phyloP scores from a whole-genome alignment of 2,329 filamentous ascomycete genomes.

The Fusarium sp. region DNA sequence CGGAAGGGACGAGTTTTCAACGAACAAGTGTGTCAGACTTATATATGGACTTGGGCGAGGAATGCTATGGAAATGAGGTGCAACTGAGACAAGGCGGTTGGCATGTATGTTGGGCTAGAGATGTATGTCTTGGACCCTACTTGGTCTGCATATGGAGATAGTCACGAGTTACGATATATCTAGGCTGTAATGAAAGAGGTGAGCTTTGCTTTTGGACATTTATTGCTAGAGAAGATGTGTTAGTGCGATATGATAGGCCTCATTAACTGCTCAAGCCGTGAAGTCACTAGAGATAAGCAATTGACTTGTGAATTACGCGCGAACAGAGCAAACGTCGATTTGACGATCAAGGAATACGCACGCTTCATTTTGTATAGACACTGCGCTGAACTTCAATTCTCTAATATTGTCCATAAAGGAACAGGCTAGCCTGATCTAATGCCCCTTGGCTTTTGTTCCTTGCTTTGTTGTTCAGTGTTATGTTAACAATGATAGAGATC shows the following conservation, averaged over 20 bases:
- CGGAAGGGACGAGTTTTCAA: constrained; percentile 34
- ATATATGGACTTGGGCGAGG: constrained; percentile 25
- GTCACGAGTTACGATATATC: constrained; percentile 14
- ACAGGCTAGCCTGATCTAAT: not conserved
- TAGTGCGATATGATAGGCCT: not conserved
- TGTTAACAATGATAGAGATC: not conserved
- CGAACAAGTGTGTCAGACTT: constrained; percentile 17
- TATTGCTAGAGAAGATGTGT: too few relatives aligned
- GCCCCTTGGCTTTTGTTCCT: not conserved
- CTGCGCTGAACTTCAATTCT: not conserved
- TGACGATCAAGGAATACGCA: not conserved
- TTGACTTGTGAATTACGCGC: not conserved
- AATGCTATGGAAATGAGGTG: constrained; percentile 36
- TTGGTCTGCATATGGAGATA: constrained; percentile 2
- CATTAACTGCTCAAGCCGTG: not conserved
- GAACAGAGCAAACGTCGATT: not conserved
- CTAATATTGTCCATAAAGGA: not conserved
- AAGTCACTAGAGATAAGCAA: not conserved
- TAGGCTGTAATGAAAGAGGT: constrained; percentile 1
- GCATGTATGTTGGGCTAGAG: constrained; percentile 7
- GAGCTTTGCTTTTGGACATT: not conserved
- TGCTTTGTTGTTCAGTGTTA: constrained; percentile 16
- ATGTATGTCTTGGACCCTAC: constrained; percentile 27
- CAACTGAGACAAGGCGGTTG: constrained; percentile 29
- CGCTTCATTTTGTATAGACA: not conserved